A percentile compares a stretch with the other conserved stretches of the same genome.
Conservation (phyloP, 192 early-diverging fungal genomes). For the Jimgerdemannia flammicorona region DNA sequence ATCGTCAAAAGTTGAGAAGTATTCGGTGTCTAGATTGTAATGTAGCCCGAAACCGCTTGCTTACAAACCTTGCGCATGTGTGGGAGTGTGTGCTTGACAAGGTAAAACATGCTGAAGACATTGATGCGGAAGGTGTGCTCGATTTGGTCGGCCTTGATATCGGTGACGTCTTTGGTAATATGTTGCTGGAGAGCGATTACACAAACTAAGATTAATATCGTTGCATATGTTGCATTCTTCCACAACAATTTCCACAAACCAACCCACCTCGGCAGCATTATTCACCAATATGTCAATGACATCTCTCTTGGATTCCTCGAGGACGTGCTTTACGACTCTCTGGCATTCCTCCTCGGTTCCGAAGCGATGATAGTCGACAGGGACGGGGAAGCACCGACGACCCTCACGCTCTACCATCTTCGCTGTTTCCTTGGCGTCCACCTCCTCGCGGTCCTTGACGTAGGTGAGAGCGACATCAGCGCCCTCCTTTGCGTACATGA, state of each 20-base stretch:
- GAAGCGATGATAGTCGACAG: constrained; percentile 13
- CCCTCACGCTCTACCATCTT: constrained; percentile 5
- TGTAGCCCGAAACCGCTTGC: background rate
- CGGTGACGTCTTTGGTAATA: constrained; percentile 5
- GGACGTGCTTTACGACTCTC: constrained; percentile 21
- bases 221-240: background rate
- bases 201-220: background rate
- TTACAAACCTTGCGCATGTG: constrained; percentile 35
- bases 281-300: constrained; percentile 28
- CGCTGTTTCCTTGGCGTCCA: constrained; percentile 37
- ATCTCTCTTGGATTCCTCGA: constrained; percentile 20
- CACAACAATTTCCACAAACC: background rate
- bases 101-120: constrained; percentile 34
- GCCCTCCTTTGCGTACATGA: constrained; percentile 40
- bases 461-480: constrained; percentile 40
- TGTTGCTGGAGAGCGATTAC: constrained; percentile 13
- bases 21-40: constrained; percentile 4
- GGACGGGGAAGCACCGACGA: constrained; percentile 4
- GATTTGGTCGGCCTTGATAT: constrained; percentile 31
- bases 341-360: constrained; percentile 17
- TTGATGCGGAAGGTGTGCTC: constrained; percentile 42
- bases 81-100: constrained; percentile 34
- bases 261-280: constrained; percentile 27
- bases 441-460: constrained; percentile 24
- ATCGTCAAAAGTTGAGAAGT: too few relatives aligned